Evolutionary conservation across 75 land plant species (phyloP).

Genomic region (Larix kaempferi): DNA sequence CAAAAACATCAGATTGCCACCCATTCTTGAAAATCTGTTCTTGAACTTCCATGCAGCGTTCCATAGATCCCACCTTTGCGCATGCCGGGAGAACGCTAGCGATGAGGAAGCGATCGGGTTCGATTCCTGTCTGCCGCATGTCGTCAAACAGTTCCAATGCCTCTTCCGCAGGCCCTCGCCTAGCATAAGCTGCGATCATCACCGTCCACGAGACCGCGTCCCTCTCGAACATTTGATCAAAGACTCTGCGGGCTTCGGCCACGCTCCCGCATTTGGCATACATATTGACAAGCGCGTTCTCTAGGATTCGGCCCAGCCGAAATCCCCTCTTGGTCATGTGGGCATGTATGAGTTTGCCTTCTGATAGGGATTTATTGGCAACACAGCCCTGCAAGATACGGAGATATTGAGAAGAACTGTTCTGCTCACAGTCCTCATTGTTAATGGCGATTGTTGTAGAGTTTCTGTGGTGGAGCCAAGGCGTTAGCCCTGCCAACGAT

Average conservation of each 20-base stretch:
- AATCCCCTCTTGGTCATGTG: too few species aligned
- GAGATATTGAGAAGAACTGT: too few species aligned
- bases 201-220: conserved; percentile 15
- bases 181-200: conserved; percentile 20
- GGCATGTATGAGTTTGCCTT: too few species aligned
- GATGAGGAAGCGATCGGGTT: conserved; percentile 18
- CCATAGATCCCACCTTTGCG: conserved; percentile 10
- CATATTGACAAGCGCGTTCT: conserved; percentile 15
- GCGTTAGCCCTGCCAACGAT: too few species aligned
- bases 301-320: not conserved
- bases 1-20: conserved; percentile 1
- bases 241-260: conserved; percentile 8
- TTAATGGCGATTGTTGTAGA: too few species aligned
- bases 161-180: conserved; percentile 13
- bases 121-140: conserved; percentile 21
- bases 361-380: too few species aligned
- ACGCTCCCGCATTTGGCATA: conserved; percentile 18
- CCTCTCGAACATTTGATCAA: conserved; percentile 9
- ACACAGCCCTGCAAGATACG: too few species aligned
- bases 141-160: conserved; percentile 21
- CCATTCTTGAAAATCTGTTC: conserved; percentile 11
- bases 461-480: too few species aligned
- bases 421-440: too few species aligned
- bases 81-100: conserved; percentile 23
- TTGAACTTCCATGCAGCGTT: conserved; percentile 23